A percentile compares a stretch with the other conserved stretches of the same genome.
These are phyloP conservation scores for Metarhizium robertsii DNA, from an alignment of 2,329 filamentous ascomycete species.

Conservation along the genomic window DNA sequence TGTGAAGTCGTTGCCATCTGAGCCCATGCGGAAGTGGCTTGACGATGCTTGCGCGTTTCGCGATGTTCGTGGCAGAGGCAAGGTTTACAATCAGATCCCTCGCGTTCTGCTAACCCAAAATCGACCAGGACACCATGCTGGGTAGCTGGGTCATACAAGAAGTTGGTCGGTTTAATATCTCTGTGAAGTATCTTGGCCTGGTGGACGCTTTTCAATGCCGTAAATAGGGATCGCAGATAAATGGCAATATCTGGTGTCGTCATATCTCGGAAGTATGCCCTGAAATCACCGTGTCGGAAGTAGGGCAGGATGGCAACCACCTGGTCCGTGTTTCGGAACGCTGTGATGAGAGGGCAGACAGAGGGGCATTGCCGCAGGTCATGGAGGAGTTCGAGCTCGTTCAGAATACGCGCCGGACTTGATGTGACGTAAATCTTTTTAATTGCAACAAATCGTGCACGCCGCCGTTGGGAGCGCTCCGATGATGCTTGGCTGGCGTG, in stretches of 20 bases:
- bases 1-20: constrained; percentile 40
- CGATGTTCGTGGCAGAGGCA: constrained; percentile 70
- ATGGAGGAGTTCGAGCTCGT: constrained; percentile 88
- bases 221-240: constrained; percentile 84
- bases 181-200: constrained; percentile 78
- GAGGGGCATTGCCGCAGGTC: constrained; percentile 75
- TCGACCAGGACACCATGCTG: constrained; percentile 91
- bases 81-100: constrained; percentile 66
- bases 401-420: constrained; percentile 84
- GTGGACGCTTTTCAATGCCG: constrained; percentile 76
- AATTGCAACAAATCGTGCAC: constrained; percentile 77
- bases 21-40: constrained; percentile 50
- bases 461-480: constrained; percentile 19
- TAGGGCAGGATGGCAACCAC: constrained; percentile 92
- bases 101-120: constrained; percentile 88
- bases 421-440: constrained; percentile 99
- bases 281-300: constrained; percentile 91
- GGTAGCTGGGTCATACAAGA: constrained; percentile 76
- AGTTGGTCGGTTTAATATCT: constrained; percentile 97
- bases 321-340: constrained; percentile 90
- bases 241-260: constrained; percentile 75
- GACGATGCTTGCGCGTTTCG: constrained; percentile 50
- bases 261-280: constrained; percentile 89
- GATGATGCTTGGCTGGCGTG: constrained; percentile 23
- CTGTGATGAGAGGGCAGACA: constrained; percentile 92